These are phyloP conservation scores for Esteya vermicola DNA, from an alignment of 2,329 filamentous ascomycete genomes.

Conservation along the genomic window DNA sequence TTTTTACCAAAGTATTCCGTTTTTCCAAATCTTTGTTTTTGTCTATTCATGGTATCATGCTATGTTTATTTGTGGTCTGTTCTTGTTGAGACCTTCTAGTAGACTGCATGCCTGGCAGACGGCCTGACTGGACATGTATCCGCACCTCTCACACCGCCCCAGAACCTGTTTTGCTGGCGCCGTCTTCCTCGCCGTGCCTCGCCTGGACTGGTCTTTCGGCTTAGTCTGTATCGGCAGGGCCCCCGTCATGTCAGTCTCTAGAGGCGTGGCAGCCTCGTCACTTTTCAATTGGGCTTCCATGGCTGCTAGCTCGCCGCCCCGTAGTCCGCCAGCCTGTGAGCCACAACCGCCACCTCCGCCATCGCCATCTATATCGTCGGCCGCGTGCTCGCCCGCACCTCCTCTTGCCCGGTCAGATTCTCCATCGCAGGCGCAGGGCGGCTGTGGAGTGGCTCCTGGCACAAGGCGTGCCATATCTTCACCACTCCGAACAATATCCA, in stretches of 20 bases:
- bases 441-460: constrained; percentile 34
- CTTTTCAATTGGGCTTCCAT: constrained; percentile 62
- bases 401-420: not conserved
- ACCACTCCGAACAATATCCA: constrained; percentile 88
- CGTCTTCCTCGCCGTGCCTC: constrained; percentile 13
- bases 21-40: no score
- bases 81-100: constrained; percentile 82
- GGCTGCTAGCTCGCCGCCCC: constrained; percentile 64
- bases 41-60: no score
- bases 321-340: constrained; percentile 48
- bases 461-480: constrained; percentile 93
- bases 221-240: constrained; percentile 14
- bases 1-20: constrained; percentile 5
- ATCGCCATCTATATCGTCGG: not conserved
- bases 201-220: constrained; percentile 12
- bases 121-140: constrained; percentile 88
- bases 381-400: not conserved
- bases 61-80: constrained; percentile 42
- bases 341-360: constrained; percentile 52
- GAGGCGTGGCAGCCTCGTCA: constrained; percentile 43
- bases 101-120: constrained; percentile 90
- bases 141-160: constrained; percentile 73
- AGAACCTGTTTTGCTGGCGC: constrained; percentile 50
- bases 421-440: constrained; percentile 5
- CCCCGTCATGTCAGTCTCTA: constrained; percentile 53